These are phyloP conservation scores for Backusella tuberculispora DNA, from an alignment of 192 early-diverging fungal genomes.

Conservation along the genomic window DNA sequence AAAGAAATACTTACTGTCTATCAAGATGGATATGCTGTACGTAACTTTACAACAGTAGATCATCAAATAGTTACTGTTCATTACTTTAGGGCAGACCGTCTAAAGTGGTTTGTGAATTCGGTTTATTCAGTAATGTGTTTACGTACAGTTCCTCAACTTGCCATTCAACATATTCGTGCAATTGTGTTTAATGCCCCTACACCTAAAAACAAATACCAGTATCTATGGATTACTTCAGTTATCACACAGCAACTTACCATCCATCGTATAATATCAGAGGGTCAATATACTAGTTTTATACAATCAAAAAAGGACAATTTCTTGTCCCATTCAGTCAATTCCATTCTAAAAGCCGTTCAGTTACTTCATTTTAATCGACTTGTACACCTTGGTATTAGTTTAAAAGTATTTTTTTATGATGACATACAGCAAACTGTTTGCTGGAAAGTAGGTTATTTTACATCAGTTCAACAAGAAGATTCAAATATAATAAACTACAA, in stretches of 20 bases:
- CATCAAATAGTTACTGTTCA: not conserved
- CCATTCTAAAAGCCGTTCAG: slow-evolving; percentile 7
- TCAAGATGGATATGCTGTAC: not conserved
- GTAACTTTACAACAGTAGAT: not conserved
- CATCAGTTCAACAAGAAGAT: not conserved
- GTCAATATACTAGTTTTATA: not conserved
- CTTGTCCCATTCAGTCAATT: not conserved
- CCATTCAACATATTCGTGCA: not conserved
- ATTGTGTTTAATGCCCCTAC: not conserved
- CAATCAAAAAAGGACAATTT: not conserved
- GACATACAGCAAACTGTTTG: not conserved
- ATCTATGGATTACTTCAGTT: slow-evolving; percentile 14
- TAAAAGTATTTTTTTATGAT: slow-evolving; percentile 1
- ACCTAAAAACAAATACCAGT: not conserved
- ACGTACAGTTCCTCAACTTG: too few relatives aligned
- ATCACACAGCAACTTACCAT: not conserved
- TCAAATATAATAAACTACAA: not conserved
- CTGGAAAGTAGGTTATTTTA: slow-evolving; percentile 2
- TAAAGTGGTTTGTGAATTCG: slow-evolving; percentile 5
- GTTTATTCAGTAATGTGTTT: not conserved
- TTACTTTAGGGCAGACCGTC: not conserved
- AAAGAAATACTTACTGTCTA: not conserved
- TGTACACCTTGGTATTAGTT: not conserved
- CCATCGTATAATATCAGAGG: not conserved
- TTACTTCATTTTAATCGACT: not conserved